These are phyloP conservation scores for Pseudogymnoascus sp. DNA, from an alignment of 2,329 filamentous ascomycete species.

Conservation along the genomic window DNA sequence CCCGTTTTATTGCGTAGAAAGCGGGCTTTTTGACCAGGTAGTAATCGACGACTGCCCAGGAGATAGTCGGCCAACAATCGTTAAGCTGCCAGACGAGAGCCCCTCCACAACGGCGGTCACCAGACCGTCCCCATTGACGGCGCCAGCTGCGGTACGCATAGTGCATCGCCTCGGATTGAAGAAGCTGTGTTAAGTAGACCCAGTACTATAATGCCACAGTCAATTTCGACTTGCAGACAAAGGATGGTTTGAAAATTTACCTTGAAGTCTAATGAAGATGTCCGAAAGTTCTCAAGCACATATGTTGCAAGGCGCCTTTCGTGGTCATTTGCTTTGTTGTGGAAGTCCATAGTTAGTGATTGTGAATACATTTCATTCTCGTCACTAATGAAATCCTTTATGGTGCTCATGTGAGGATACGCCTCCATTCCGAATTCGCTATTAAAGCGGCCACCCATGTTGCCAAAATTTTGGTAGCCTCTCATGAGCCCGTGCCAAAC, in stretches of 20 bases:
- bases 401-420: slow-evolving; percentile 36
- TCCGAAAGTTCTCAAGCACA: slow-evolving; percentile 24
- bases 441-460: slow-evolving; percentile 43
- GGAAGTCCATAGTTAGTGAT: slow-evolving; percentile 45
- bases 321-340: slow-evolving; percentile 47
- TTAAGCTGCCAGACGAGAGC: slow-evolving; percentile 63
- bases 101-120: slow-evolving; percentile 44
- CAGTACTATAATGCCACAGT: slow-evolving; percentile 13
- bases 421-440: slow-evolving; percentile 49
- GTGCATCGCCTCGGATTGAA: slow-evolving; percentile 25
- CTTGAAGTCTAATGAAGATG: slow-evolving; percentile 19
- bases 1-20: slow-evolving; percentile 44
- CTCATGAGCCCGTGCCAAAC: slow-evolving; percentile 47
- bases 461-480: slow-evolving; percentile 42
- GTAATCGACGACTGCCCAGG: slow-evolving; percentile 58
- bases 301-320: slow-evolving; percentile 40
- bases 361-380: slow-evolving; percentile 42
- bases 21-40: slow-evolving; percentile 42
- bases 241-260: background rate
- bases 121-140: slow-evolving; percentile 19
- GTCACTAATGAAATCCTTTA: slow-evolving; percentile 42
- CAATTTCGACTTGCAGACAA: background rate
- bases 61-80: slow-evolving; percentile 61
- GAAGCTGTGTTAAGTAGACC: slow-evolving; percentile 24
- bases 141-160: slow-evolving; percentile 26